Base-by-base conservation (phyloP, 208 protist species). In the Acanthamoeba pearcei region DNA sequence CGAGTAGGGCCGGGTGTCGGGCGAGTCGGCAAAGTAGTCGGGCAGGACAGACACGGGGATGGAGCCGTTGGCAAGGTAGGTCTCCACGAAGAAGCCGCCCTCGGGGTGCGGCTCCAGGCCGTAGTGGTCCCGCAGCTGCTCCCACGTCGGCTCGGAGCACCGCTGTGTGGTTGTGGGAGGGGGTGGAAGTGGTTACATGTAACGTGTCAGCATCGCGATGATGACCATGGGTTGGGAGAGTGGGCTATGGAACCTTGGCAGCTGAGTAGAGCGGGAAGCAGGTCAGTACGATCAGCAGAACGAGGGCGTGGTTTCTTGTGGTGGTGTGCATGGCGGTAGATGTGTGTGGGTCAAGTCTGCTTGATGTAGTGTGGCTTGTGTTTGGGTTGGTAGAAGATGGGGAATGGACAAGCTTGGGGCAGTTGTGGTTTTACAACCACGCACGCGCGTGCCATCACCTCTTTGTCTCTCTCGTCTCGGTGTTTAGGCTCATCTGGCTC, bases 11-110 rank as follows among this genome's bases (percentile, higher is more conserved):
- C 85, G 85, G 38, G 85, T 91, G 32, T 27, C 15, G 53, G 85
- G 85, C 15, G 53, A 22, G 19, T 38, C 29, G 10, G 29, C 10
- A 15, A 70, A 91, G 42, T 49, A 8, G 85, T 72, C 85, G 3
- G 85, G 85, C 85, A 91, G 53, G 17, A 91, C 85, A 32, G 85
- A 91, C 57, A 51, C 55, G 9, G 85, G 85, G 1, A 91, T 51
- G 35, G 85, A 35, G 15, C 85, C 85, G 51, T 60, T 42, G 15
- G 85, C 74, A 4, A 91, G 22, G 55, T 91, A 91, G 85, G 85
- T 91, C 62, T 91, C 32, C 15, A 49, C 53, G 32, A 64, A 91
- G 85, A 91, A 91, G 53, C 85, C 85, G 35, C 85, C 85, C 27
- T 91, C 85, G 49, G 85, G 85, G 85, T 91, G 85, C 27, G 85